Evolutionary conservation across 441 rosid genomes (phyloP), one percentile per base, ranked within the genome.

Genomic region (Adansonia grandidieri): DNA sequence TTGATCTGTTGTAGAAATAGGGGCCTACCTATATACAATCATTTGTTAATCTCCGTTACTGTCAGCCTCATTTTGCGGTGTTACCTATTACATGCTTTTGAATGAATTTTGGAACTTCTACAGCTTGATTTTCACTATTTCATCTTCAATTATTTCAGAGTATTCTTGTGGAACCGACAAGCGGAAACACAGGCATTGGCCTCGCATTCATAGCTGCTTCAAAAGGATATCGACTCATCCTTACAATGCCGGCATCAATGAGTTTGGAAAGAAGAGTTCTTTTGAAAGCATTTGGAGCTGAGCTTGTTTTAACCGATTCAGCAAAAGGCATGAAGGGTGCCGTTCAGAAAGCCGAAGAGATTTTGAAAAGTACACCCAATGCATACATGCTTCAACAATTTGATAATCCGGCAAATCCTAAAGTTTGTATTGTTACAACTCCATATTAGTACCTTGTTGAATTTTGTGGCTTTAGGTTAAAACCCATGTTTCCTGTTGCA

Each of bases 231-330:
- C 89, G 77, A 79, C 92, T 96, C 72, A 94, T 96, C 75, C 79
- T 94, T 82, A 94, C 97, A 15, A 96, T 96, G 98, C 99, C 99
- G 1, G 92, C 97, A 15, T 96, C 99, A 76, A 96, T 94, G 98
- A 96, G 98, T 89, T 74, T 92, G 87, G 99, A 96, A 83, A 91
- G 99, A 79, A 85, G 99, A 69, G 97, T 94, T 85, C 93, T 96
- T 77, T 72, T 96, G 17, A 92, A 89, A 84, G 99, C 99, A 15
- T 92, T 96, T 84, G 99, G 99, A 80, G 98, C 97, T 58, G 92
- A 94, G 87, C 93, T 96, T 85, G 93, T 94, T 60, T 80, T 94
- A 77, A 96, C 97, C 74, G 97, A 96, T 84, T 48, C 98, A 13
- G 97, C 98, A 15, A 96, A 90, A 79, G 99, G 99, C 77, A 90